These are phyloP conservation scores for Macadamia tetraphylla DNA, from an alignment of 164 flowering plant species.

Conservation along the genomic window DNA sequence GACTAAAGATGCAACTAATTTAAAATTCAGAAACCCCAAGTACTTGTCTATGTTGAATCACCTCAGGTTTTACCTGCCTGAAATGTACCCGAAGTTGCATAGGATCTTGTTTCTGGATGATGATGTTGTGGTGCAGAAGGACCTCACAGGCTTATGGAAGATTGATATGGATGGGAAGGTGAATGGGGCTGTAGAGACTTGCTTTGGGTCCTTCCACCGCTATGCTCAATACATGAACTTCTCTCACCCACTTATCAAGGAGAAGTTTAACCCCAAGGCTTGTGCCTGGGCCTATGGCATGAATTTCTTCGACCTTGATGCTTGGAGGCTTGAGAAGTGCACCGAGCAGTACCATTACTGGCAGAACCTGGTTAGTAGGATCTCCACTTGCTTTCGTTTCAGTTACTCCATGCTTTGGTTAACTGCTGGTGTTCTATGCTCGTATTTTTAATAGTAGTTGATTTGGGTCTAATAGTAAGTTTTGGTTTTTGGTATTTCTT, in stretches of 20 bases:
- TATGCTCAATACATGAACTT: slow-evolving; percentile 20
- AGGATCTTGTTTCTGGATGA: too few relatives aligned
- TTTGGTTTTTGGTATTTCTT: slow-evolving; percentile 13
- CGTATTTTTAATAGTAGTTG: slow-evolving; percentile 6
- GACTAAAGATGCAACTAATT: slow-evolving; percentile 23
- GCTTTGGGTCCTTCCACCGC: slow-evolving; percentile 19
- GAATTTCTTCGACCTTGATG: slow-evolving; percentile 24
- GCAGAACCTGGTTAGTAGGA: slow-evolving; percentile 16
- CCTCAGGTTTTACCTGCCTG: too few relatives aligned
- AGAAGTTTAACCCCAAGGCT: slow-evolving; percentile 21
- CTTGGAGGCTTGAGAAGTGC: slow-evolving; percentile 21
- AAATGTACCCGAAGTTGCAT: too few relatives aligned
- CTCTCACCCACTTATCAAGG: slow-evolving; percentile 19
- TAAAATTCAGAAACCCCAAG: slow-evolving; percentile 31
- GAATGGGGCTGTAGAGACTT: slow-evolving; percentile 4
- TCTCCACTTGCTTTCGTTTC: too few relatives aligned
- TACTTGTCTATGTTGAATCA: slow-evolving; percentile 7
- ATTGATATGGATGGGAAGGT: too few relatives aligned
- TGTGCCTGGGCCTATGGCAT: slow-evolving; percentile 27
- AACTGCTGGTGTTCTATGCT: neutral
- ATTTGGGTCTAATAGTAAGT: neutral
- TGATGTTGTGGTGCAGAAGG: too few relatives aligned
- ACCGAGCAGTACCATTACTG: slow-evolving; percentile 22
- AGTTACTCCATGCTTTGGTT: neutral
- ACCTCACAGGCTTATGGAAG: too few relatives aligned